phyloP scores from a whole-genome alignment of 331 rosid species.

The Rosa hybrid region DNA sequence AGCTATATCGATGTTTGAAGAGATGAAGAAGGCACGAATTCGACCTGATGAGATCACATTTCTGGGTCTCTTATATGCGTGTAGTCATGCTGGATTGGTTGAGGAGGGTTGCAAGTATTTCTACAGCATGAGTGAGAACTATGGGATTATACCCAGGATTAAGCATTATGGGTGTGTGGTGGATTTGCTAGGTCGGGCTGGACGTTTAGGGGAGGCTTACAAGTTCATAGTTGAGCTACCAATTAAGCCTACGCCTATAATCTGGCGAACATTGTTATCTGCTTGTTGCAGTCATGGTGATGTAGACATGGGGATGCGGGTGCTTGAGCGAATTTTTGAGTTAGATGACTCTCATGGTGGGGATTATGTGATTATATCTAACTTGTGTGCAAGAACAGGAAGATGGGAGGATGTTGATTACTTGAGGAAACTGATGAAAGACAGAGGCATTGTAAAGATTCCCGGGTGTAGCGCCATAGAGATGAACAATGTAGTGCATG shows the following conservation, averaged over 20 bases:
- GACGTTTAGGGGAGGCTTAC: constrained; percentile 70
- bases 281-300: constrained; percentile 69
- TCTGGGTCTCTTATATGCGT: constrained; percentile 72
- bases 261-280: constrained; percentile 83
- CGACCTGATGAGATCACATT: constrained; percentile 78
- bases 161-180: constrained; percentile 93
- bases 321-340: constrained; percentile 57
- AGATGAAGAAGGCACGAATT: constrained; percentile 58
- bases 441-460: constrained; percentile 63
- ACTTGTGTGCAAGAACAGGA: constrained; percentile 71
- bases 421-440: constrained; percentile 69
- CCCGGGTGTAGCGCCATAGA: constrained; percentile 92
- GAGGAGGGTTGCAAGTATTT: constrained; percentile 67
- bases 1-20: constrained; percentile 61
- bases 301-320: constrained; percentile 70
- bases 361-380: constrained; percentile 80
- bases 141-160: constrained; percentile 59
- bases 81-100: constrained; percentile 80
- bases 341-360: constrained; percentile 91
- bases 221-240: constrained; percentile 63
- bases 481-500: constrained; percentile 79
- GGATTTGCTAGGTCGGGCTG: constrained; percentile 84
- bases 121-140: constrained; percentile 51
- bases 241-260: constrained; percentile 65
- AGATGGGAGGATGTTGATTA: constrained; percentile 84